Conservation (phyloP, 1,284 basidiomycete species). For the Cerioporus squamosus region DNA sequence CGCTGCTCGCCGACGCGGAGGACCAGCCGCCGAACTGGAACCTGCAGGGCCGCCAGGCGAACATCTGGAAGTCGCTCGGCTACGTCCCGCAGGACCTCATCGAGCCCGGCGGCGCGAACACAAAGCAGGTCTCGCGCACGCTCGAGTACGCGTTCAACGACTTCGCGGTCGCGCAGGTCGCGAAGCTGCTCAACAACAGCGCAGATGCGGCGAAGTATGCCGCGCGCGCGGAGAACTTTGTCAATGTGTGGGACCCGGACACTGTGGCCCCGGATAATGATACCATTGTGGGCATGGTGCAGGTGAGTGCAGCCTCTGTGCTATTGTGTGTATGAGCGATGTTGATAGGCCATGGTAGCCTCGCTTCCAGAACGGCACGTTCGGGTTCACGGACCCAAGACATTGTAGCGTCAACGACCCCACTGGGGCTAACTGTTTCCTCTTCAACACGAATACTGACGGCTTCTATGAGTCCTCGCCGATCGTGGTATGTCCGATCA, state of each 20-base stretch:
- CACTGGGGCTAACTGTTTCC: slow-evolving; percentile 57
- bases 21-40: slow-evolving; percentile 64
- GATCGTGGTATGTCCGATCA: slow-evolving; percentile 49
- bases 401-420: slow-evolving; percentile 71
- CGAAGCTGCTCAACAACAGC: slow-evolving; percentile 52
- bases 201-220: slow-evolving; percentile 58
- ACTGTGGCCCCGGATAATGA: slow-evolving; percentile 50
- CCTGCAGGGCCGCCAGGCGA: slow-evolving; percentile 62
- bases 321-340: no score
- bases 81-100: slow-evolving; percentile 59
- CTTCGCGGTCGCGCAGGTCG: slow-evolving; percentile 67
- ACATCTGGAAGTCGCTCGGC: slow-evolving; percentile 54
- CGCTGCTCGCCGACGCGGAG: slow-evolving; percentile 64
- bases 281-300: slow-evolving; percentile 53
- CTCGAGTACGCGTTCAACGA: slow-evolving; percentile 67
- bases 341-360: slow-evolving; percentile 44
- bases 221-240: slow-evolving; percentile 58
- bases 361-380: slow-evolving; percentile 61
- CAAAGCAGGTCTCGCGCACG: slow-evolving; percentile 63
- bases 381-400: slow-evolving; percentile 66
- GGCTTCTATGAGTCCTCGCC: slow-evolving; percentile 72
- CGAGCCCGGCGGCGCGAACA: slow-evolving; percentile 57
- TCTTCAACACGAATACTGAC: slow-evolving; percentile 59
- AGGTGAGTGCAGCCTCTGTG: slow-evolving; percentile 59
- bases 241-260: slow-evolving; percentile 62